These are phyloP conservation scores for Angophora floribunda DNA, from an alignment of 345 rosid genomes.

Conservation along the genomic window DNA sequence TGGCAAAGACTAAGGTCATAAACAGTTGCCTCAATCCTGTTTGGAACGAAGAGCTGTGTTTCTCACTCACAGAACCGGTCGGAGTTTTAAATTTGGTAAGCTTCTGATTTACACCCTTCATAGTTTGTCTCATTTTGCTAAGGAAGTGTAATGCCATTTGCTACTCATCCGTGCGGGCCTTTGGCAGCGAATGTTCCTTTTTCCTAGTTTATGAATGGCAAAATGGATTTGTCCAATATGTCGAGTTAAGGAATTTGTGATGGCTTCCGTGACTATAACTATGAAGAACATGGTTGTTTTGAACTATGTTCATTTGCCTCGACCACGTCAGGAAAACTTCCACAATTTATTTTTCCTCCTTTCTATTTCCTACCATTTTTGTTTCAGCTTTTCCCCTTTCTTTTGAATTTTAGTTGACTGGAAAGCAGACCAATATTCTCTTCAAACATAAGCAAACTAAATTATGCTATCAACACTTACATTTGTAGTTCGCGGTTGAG, in stretches of 20 bases:
- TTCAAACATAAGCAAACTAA: background rate
- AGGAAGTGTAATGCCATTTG: background rate
- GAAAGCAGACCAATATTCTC: background rate
- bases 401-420: background rate
- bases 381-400: background rate
- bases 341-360: background rate
- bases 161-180: background rate
- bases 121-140: background rate
- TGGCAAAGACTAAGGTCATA: constrained; percentile 85
- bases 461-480: background rate
- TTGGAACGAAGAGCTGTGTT: constrained; percentile 87
- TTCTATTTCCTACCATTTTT: background rate
- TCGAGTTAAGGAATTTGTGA: background rate
- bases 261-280: background rate
- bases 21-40: constrained; percentile 90
- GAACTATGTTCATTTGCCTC: too few relatives aligned
- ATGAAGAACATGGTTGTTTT: too few relatives aligned
- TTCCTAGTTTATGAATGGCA: background rate
- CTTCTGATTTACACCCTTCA: background rate
- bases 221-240: background rate
- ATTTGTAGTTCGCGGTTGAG: background rate
- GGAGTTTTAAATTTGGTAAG: constrained; percentile 34
- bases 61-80: constrained; percentile 63
- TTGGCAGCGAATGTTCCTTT: background rate
- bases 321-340: background rate